Conservation (phyloP, 2,329 filamentous ascomycete genomes). For the Cercospora zeae-maydis region DNA sequence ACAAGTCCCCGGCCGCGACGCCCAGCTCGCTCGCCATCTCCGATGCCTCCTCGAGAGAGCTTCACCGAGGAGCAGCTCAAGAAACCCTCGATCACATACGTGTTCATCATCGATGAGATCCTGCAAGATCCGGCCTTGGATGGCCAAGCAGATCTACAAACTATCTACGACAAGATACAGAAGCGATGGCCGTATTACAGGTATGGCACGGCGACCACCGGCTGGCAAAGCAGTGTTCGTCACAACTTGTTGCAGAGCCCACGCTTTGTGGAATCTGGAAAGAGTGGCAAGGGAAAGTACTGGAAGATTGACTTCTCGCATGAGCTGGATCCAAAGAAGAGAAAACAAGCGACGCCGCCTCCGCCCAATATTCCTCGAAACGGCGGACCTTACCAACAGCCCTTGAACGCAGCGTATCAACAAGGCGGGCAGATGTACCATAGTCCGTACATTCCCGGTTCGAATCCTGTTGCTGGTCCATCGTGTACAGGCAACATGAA, state of each 20-base stretch:
- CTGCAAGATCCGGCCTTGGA: constrained; percentile 51
- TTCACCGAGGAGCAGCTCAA: constrained; percentile 71
- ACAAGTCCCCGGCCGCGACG: constrained; percentile 13
- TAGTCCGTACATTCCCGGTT: constrained; percentile 15
- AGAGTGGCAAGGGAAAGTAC: constrained; percentile 59
- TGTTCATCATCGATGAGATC: constrained; percentile 61
- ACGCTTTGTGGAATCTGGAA: constrained; percentile 59
- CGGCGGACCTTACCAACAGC: constrained; percentile 13
- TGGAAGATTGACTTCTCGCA: constrained; percentile 60
- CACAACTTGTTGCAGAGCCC: constrained; percentile 60
- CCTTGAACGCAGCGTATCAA: constrained; percentile 11
- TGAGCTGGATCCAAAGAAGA: constrained; percentile 59
- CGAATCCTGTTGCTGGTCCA: background rate
- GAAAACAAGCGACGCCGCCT: constrained; percentile 43
- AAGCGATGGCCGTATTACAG: constrained; percentile 63
- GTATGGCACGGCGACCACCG: constrained; percentile 56
- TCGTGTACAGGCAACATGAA: background rate
- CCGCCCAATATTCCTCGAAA: constrained; percentile 21
- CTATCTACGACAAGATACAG: constrained; percentile 63
- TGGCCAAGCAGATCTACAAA: constrained; percentile 60
- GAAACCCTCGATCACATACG: constrained; percentile 63
- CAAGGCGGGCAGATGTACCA: constrained; percentile 16
- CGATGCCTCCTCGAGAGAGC: constrained; percentile 60
- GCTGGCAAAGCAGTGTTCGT: constrained; percentile 65
- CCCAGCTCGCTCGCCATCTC: constrained; percentile 51